A percentile compares a stretch with the other conserved stretches of the same genome.
Conservation (phyloP, 495 filamentous ascomycete genomes). For the Daldinia bambusicola region DNA sequence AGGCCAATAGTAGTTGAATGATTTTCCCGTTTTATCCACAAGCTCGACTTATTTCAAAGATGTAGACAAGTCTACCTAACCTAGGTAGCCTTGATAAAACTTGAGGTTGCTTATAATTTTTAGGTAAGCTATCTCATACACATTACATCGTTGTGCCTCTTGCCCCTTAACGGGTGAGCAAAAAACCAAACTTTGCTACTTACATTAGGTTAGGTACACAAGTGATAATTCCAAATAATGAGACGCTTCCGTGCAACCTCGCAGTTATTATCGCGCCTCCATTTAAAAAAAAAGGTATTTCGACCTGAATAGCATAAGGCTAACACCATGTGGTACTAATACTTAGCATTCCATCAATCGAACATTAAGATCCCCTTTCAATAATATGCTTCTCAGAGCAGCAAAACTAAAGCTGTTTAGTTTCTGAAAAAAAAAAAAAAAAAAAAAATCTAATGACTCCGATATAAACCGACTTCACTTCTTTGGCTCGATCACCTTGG, state of each 20-base stretch:
- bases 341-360: slow-evolving; percentile 1
- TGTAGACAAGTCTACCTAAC: too few relatives aligned
- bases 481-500: slow-evolving; percentile 26
- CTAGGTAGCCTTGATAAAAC: background rate
- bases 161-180: slow-evolving; percentile 5
- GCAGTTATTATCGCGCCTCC: slow-evolving; percentile 5
- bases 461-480: slow-evolving; percentile 24
- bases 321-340: slow-evolving; percentile 19
- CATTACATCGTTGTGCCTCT: slow-evolving; percentile 14
- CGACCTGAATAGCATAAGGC: slow-evolving; percentile 9
- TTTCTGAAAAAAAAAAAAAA: too few relatives aligned
- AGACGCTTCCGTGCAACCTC: slow-evolving; percentile 10
- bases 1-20: too few relatives aligned
- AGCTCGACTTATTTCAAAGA: too few relatives aligned
- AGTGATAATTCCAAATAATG: slow-evolving; percentile 10
- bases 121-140: slow-evolving; percentile 16
- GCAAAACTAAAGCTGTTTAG: background rate
- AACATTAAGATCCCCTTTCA: background rate
- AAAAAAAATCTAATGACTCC: slow-evolving; percentile 6
- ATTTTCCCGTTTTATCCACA: too few relatives aligned
- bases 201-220: slow-evolving; percentile 13
- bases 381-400: slow-evolving; percentile 12
- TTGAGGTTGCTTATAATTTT: slow-evolving; percentile 20
- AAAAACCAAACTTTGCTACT: background rate
- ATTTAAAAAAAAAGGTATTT: background rate